Percentiles rank a stretch among this genome's conserved stretches.
Evolutionary conservation across 2,329 filamentous ascomycete genomes (phyloP).

Genomic region (Cladosporium sp.): DNA sequence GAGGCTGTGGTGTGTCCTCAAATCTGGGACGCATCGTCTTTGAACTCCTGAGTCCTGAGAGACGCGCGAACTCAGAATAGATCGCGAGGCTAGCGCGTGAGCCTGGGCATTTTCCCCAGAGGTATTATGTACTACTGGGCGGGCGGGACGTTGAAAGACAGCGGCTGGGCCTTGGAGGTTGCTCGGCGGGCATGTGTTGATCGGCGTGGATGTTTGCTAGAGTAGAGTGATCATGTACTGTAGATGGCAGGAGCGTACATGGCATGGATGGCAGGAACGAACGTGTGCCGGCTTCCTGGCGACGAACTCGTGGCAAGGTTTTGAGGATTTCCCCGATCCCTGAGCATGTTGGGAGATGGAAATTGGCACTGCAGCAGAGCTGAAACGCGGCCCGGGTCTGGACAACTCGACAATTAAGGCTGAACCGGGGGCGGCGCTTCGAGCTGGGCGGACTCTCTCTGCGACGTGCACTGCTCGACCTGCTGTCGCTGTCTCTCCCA

Average conservation of each 20-base stretch:
- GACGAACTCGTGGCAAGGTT: conserved; percentile 2
- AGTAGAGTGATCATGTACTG: neutral
- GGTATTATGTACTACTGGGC: neutral
- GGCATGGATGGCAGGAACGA: neutral
- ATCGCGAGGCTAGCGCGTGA: conserved; percentile 1
- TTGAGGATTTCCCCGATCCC: neutral
- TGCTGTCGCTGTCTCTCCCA: neutral
- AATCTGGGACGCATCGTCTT: conserved; percentile 7
- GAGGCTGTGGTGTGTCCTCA: neutral
- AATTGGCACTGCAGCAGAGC: conserved; percentile 7
- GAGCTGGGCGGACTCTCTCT: conserved; percentile 1
- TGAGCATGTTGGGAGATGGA: conserved; percentile 6
- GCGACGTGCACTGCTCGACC: neutral
- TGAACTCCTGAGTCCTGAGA: conserved; percentile 15
- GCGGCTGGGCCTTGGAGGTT: neutral
- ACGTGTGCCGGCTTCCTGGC: neutral
- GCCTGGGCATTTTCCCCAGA: conserved; percentile 9
- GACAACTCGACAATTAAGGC: neutral
- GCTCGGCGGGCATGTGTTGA: neutral
- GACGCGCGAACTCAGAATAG: conserved; percentile 7
- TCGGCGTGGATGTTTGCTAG: neutral
- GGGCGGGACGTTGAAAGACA: conserved; percentile 6
- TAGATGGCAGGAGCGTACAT: neutral
- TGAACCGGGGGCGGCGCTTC: neutral
- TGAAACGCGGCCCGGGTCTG: conserved; percentile 7